These are phyloP conservation scores for Populus davidiana DNA, from an alignment of 345 rosid genomes.

Conservation along the genomic window DNA sequence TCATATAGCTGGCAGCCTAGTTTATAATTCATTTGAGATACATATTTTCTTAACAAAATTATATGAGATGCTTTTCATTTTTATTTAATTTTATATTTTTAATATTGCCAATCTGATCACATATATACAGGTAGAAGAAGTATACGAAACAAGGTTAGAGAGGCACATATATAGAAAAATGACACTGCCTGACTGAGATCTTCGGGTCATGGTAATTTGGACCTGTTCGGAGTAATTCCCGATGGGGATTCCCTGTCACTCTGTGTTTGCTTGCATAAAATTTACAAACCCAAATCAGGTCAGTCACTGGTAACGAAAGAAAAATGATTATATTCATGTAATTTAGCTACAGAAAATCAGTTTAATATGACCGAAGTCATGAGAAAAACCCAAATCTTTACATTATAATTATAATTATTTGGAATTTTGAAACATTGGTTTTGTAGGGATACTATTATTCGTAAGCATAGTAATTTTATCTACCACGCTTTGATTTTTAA, in stretches of 20 bases:
- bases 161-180: neutral
- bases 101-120: neutral
- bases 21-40: neutral
- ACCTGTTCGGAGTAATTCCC: constrained; percentile 29
- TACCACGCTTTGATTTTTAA: no score
- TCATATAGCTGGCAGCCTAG: constrained; percentile 18
- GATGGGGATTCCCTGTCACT: constrained; percentile 37
- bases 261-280: neutral
- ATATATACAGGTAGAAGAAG: no score
- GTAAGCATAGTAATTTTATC: no score
- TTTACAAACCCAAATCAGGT: no score
- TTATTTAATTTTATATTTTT: neutral
- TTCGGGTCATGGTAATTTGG: constrained; percentile 32
- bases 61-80: neutral
- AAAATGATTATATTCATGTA: no score
- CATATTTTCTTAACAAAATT: neutral
- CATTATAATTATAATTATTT: no score
- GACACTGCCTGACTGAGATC: constrained; percentile 43
- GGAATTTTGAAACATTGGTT: no score
- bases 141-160: neutral
- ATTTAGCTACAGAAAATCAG: no score
- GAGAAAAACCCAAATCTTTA: no score
- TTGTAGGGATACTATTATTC: no score
- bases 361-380: no score
- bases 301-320: no score